Base-by-base conservation (phyloP, 192 early-diverging fungal genomes). In the Podila epigama region DNA sequence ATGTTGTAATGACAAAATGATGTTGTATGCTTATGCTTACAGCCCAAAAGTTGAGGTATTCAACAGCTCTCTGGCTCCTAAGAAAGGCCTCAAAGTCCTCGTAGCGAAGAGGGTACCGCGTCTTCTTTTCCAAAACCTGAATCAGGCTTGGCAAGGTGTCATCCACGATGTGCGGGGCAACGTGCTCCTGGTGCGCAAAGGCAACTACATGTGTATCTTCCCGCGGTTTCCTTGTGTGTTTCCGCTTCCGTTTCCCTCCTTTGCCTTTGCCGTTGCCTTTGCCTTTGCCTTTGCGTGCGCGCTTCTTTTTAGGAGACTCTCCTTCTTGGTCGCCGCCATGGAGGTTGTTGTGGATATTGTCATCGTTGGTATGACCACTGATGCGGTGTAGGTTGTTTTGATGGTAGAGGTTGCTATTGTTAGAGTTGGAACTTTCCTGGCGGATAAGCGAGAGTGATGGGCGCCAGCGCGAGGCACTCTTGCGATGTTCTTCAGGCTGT, bases 1-100 rank as follows among this genome's bases (percentile, higher is more conserved):
- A 20, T 8, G 22, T 48, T 48, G 8, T 48, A 20, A 22, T 22
- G 44, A 18, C 37, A 48, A 48, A 6, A 25, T 48, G 25, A 1
- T 9, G 25, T 29, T 40, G 27, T 22, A 51, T 7, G n/a, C n/a
- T n/a, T n/a, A n/a, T 5, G 64, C 73, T 67, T 77, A 77, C 73
- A 2, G 65, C 55, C 73, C 73, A 77, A 57, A 77, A 77, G 40
- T 77, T 77, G 53, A 77, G 66, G 39, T 77, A 77, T 41, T 77
- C 73, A 1, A 62, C 73, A 0, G 66, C 73, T 13, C 66, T 60
- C 13, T 63, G 60, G 13, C 66, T 63, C 18, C 73, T 34, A 16
- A 77, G 42, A 39, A 68, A 77, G 12, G 66, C 73, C 51, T 77
- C 73, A 68, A 77, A 77, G 36, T 68, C 73, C n/a, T 77, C 61